phyloP scores from a whole-genome alignment of 495 filamentous ascomycete species.

The Choiromyces venosus region DNA sequence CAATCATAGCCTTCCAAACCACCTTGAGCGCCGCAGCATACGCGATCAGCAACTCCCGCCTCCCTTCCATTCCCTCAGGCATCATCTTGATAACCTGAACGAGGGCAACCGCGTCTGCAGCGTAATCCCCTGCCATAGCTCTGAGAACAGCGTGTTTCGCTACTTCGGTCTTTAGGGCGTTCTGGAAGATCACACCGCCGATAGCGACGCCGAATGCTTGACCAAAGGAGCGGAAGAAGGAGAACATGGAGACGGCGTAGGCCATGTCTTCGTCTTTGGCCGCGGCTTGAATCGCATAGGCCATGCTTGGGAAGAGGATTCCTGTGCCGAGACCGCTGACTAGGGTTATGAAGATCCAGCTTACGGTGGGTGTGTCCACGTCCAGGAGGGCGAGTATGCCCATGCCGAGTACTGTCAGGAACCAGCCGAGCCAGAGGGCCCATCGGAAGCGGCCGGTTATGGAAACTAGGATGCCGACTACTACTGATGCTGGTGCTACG shows the following conservation, averaged over 20 bases:
- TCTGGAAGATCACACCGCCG: conserved; percentile 56
- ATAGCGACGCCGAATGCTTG: conserved; percentile 51
- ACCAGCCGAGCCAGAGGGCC: conserved; percentile 55
- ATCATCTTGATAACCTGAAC: conserved; percentile 57
- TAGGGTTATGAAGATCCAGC: conserved; percentile 53
- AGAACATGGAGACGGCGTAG: conserved; percentile 55
- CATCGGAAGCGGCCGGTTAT: conserved; percentile 49
- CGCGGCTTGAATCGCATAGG: conserved; percentile 49
- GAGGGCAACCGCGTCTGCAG: conserved; percentile 55
- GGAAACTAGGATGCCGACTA: conserved; percentile 51
- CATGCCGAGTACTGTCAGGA: conserved; percentile 44
- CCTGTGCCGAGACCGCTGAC: conserved; percentile 54
- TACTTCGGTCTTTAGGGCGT: conserved; percentile 52
- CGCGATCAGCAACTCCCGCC: conserved; percentile 49
- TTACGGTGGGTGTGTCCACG: conserved; percentile 45
- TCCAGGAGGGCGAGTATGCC: conserved; percentile 53
- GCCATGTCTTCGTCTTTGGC: conserved; percentile 49
- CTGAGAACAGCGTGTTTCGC: conserved; percentile 46
- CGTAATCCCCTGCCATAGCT: conserved; percentile 48
- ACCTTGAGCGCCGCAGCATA: conserved; percentile 55
- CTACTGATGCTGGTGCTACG: conserved; percentile 48
- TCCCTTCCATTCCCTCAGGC: conserved; percentile 47
- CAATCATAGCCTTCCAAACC: conserved; percentile 56
- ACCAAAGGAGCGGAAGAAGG: conserved; percentile 57
- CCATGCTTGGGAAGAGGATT: conserved; percentile 51